Base-by-base conservation (phyloP, 495 filamentous ascomycete genomes). In the Ascodesmis nigricans region DNA sequence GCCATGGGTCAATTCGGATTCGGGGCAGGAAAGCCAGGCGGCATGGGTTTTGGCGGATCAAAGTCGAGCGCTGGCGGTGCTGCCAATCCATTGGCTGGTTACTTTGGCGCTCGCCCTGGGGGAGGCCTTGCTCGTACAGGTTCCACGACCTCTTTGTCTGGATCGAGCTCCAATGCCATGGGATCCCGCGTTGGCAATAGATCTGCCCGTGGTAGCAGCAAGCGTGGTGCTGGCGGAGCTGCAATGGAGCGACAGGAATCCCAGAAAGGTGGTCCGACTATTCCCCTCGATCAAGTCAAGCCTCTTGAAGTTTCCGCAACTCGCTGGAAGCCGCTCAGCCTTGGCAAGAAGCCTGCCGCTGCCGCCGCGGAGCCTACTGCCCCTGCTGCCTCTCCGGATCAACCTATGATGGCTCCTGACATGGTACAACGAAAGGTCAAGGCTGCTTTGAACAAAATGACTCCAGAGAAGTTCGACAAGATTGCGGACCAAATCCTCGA, bases 381-480 rank as follows among this genome's bases (percentile, higher is more conserved):
- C 36, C 59, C 59, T 43, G 64, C 58, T 35, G 55, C 56, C 33
- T 58, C 60, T 43, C 64, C 58, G 22, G 56, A 58, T 29, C 38
- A 55, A 6, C 65, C 62, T 27, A 65, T 76, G 45, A 61, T 99
- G 61, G 62, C 84, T 39, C 90, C 87, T 11, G 80, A 83, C 40
- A 71, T 87, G 58, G 87, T 99, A 43, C 87, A 99, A 58, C 73
- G 87, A 42, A 99, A 95, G 69, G 90, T 95, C 51, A 99, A 99
- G 69, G 78, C 80, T 35, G 77, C 76, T 30, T 61, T 99, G 45
- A 95, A 99, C 68, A 95, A 95, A 74, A 95, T 99, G 90, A 93
- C 87, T 0, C 87, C 87, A 0, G 87, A 95, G 59, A 95, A 93
- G 47, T 99, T 99, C 53, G 82, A 93, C 45, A 80, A 75, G 62